Evolutionary conservation across 768 basidiomycete genomes (phyloP).

Genomic region (Botryobasidium botryosum): DNA sequence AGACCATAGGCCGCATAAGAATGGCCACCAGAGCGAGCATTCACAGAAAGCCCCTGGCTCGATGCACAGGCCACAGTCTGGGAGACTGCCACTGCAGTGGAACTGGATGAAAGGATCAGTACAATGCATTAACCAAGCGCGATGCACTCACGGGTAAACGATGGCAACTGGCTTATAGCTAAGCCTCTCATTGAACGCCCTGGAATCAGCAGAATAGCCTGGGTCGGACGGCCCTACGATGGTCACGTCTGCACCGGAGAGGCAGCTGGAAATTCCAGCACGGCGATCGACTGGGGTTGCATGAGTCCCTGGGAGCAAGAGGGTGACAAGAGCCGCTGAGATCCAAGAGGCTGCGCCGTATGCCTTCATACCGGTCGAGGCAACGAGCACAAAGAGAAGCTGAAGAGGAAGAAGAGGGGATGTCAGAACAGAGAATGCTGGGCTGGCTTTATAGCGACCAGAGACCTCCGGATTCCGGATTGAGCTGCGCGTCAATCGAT

Average conservation of each 20-base stretch:
- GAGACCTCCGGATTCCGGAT: no score
- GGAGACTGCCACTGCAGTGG: constrained; percentile 6
- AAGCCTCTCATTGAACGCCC: constrained; percentile 12
- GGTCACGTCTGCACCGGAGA: neutral
- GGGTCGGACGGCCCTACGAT: constrained; percentile 5
- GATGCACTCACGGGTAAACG: constrained; percentile 12
- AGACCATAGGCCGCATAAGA: no score
- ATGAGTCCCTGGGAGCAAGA: no score
- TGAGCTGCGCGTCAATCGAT: no score
- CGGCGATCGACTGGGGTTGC: no score
- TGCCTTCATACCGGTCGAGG: no score
- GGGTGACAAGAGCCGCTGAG: no score
- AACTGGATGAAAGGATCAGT: neutral
- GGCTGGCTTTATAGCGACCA: no score
- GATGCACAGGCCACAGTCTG: constrained; percentile 8
- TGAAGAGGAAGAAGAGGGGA: no score
- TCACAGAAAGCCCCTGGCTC: constrained; percentile 7
- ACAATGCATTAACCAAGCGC: neutral
- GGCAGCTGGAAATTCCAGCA: constrained; percentile 1
- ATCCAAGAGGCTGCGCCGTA: no score
- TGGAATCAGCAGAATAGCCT: constrained; percentile 5
- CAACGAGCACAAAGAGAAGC: no score
- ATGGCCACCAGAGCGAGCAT: constrained; percentile 13
- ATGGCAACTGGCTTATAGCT: constrained; percentile 11
- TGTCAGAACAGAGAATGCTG: no score